A percentile compares a stretch with the other conserved stretches of the same genome.
Conservation (phyloP, 768 basidiomycete genomes). For the Tephrocybe sp. region DNA sequence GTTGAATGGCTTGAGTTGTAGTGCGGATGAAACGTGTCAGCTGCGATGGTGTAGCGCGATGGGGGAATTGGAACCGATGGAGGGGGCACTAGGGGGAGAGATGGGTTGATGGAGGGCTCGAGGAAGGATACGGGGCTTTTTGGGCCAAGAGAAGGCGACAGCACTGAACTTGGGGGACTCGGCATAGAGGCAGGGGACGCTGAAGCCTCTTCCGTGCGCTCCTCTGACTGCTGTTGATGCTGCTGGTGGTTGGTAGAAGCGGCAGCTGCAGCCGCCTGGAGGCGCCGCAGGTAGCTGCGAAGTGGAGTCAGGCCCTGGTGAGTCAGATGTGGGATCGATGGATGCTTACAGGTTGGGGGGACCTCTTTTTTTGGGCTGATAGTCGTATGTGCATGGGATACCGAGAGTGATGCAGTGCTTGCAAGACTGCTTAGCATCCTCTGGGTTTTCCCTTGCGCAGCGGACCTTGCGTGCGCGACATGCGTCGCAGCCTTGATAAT, state of each 20-base stretch:
- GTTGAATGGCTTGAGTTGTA: constrained; percentile 44
- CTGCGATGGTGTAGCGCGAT: constrained; percentile 68
- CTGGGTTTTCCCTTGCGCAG: constrained; percentile 76
- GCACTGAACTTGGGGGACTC: constrained; percentile 45
- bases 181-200: constrained; percentile 44
- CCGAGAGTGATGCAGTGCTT: constrained; percentile 83
- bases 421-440: constrained; percentile 76
- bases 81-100: constrained; percentile 29
- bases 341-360: constrained; percentile 81
- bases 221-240: constrained; percentile 19
- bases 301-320: too few species aligned
- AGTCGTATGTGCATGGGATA: constrained; percentile 87
- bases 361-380: constrained; percentile 91
- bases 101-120: constrained; percentile 42
- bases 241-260: constrained; percentile 36
- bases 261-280: constrained; percentile 75
- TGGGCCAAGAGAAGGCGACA: constrained; percentile 43
- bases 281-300: constrained; percentile 68
- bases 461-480: constrained; percentile 86
- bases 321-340: not conserved
- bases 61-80: constrained; percentile 52
- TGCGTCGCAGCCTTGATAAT: constrained; percentile 70
- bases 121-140: constrained; percentile 50
- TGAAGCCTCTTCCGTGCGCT: constrained; percentile 33
- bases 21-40: constrained; percentile 62